These are phyloP conservation scores for Pyronema domesticum DNA, from an alignment of 495 filamentous ascomycete genomes.

Conservation along the genomic window DNA sequence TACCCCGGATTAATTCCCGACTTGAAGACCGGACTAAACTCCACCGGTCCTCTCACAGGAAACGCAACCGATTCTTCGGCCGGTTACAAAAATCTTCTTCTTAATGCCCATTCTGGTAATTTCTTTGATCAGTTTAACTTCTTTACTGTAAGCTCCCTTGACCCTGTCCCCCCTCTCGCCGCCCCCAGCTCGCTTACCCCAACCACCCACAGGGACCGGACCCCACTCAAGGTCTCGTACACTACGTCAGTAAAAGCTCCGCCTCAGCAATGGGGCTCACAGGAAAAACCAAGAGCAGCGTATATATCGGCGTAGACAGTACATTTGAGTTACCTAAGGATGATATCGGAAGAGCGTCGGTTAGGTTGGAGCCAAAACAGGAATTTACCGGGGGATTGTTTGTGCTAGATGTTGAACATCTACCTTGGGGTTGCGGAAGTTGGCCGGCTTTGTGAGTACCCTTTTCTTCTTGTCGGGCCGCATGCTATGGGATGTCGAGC, in stretches of 20 bases:
- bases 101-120: conserved; percentile 21
- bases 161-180: conserved; percentile 13
- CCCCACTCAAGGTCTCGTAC: conserved; percentile 52
- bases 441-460: conserved; percentile 44
- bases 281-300: conserved; percentile 32
- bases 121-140: conserved; percentile 43
- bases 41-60: too few species aligned
- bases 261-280: conserved; percentile 41
- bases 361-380: conserved; percentile 51
- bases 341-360: conserved; percentile 42
- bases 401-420: conserved; percentile 56
- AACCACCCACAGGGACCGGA: conserved; percentile 28
- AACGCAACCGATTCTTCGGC: too few species aligned
- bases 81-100: too few species aligned
- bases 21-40: too few species aligned
- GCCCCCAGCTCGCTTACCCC: background rate
- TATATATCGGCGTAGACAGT: conserved; percentile 38
- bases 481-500: too few species aligned
- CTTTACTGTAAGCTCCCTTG: conserved; percentile 26
- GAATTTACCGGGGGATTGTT: conserved; percentile 52
- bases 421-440: conserved; percentile 55
- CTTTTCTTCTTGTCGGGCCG: too few species aligned
- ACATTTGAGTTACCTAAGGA: conserved; percentile 23
- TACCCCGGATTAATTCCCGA: too few species aligned
- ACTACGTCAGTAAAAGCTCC: conserved; percentile 39